Conservation (phyloP, 208 protist genomes). For the Leishmania tropica region DNA sequence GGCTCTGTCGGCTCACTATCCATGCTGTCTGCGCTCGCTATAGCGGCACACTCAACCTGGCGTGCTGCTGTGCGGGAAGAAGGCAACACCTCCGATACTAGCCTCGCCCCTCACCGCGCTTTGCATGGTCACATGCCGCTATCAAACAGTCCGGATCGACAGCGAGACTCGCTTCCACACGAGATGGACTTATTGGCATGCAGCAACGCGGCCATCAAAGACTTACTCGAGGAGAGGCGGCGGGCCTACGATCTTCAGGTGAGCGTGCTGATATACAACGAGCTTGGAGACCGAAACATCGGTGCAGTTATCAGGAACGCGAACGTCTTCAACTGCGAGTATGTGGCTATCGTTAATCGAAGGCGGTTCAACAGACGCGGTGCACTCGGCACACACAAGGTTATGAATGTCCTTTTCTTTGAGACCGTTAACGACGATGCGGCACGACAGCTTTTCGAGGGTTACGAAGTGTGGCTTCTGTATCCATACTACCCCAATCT, state of each 20-base stretch:
- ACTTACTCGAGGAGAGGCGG: slow-evolving; percentile 35
- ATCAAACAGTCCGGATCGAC: slow-evolving; percentile 29
- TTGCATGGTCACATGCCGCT: slow-evolving; percentile 61
- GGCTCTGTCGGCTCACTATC: slow-evolving; percentile 84
- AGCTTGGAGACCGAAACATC: slow-evolving; percentile 84
- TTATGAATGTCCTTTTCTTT: slow-evolving; percentile 45
- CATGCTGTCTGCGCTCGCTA: slow-evolving; percentile 82
- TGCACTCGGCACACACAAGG: slow-evolving; percentile 71
- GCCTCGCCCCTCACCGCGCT: background rate
- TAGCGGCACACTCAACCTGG: slow-evolving; percentile 52
- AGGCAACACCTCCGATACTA: background rate
- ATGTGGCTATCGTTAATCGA: slow-evolving; percentile 65
- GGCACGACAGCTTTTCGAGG: slow-evolving; percentile 27
- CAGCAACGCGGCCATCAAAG: slow-evolving; percentile 49
- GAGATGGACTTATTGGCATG: slow-evolving; percentile 49
- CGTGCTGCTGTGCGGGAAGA: background rate
- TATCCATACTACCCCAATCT: slow-evolving; percentile 85
- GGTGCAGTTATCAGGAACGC: slow-evolving; percentile 83
- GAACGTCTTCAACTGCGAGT: slow-evolving; percentile 82
- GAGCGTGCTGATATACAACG: slow-evolving; percentile 72
- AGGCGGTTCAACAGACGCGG: slow-evolving; percentile 73
- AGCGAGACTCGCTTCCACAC: slow-evolving; percentile 39
- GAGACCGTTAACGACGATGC: slow-evolving; percentile 10
- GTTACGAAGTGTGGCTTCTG: slow-evolving; percentile 67
- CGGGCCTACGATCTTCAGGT: slow-evolving; percentile 56